Conservation (phyloP, 2,329 filamentous ascomycete species). For the Meredithiella fracta region DNA sequence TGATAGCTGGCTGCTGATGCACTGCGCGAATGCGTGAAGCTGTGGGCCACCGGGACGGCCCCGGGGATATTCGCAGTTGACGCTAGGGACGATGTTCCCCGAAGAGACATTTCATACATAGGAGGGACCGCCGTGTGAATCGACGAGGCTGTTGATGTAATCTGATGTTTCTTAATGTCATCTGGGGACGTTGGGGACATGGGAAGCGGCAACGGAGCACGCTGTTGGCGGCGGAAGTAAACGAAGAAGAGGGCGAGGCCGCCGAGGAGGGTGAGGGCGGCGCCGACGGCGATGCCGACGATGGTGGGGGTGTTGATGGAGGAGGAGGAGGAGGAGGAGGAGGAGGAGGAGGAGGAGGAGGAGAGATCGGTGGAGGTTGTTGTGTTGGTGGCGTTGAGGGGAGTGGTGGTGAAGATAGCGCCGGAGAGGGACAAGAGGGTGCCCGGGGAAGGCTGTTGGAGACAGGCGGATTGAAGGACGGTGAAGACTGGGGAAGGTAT, state of each 20-base stretch:
- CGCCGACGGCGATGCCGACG: slow-evolving; percentile 35
- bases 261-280: slow-evolving; percentile 26
- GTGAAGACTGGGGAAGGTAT: slow-evolving; percentile 26
- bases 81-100: slow-evolving; percentile 8
- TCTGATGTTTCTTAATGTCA: not conserved
- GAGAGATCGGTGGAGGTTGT: no score
- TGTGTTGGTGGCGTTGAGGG: slow-evolving; percentile 24
- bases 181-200: not conserved
- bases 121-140: not conserved
- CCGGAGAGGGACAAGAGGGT: slow-evolving; percentile 26
- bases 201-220: slow-evolving; percentile 15
- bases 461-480: slow-evolving; percentile 31
- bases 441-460: slow-evolving; percentile 27
- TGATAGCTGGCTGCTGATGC: slow-evolving; percentile 16
- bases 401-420: slow-evolving; percentile 24
- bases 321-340: slow-evolving; percentile 18
- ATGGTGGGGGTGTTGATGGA: slow-evolving; percentile 33
- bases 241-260: slow-evolving; percentile 29
- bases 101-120: slow-evolving; percentile 1
- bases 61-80: slow-evolving; percentile 15
- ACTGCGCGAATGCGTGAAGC: not conserved
- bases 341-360: slow-evolving; percentile 18
- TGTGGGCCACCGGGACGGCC: not conserved
- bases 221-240: slow-evolving; percentile 29
- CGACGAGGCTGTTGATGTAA: not conserved